Evolutionary conservation across 2,329 filamentous ascomycete species (phyloP), one percentile per base, ranked within the genome.

Genomic region (Ophiocordyceps sinensis): DNA sequence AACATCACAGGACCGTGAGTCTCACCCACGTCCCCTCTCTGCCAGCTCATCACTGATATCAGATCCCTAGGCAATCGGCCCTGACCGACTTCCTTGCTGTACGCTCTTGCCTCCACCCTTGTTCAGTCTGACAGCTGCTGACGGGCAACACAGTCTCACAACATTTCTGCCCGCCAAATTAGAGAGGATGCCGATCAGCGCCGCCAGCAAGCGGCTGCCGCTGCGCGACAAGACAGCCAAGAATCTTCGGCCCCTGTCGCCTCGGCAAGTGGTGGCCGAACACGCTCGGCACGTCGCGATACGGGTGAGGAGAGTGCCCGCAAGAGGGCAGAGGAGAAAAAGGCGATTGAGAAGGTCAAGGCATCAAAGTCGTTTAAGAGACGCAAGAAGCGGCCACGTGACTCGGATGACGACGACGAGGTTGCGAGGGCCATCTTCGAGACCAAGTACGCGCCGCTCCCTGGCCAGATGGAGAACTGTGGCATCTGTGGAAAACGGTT

Each of bases 391-490:
- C 36, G 50, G 6, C 49, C 47, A 4, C 50, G 49, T 4, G 57
- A 61, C 36, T 59, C 58, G 0, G 67, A 68, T 10, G 66, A 70
- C 4, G 70, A 73, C 7, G 67, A 73, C 39, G 72, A 70, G 14
- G 47, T 74, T 37, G 68, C 66, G 3, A 57, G 60, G 12, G 63
- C 66, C 50, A 60, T 76, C 15, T 62, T 76, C 52, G 50, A 71
- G 39, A 51, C 70, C 45, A 57, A 55, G 23, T 51, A 61, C 31
- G 66, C 66, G 28, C 79, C 79, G 2, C 57, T 80, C n/a, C 84
- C 86, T 2, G 87, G 85, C 3, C 89, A 96, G 59, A 75, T 89
- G 54, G 86, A 84, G 47, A 88, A 94, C 49, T 96, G 89, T 56
- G 86, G 84, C 46, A 64, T 79, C 3, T 96, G 89, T 58, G 71